Conservation (phyloP, 305 asterid species). For the Fraxinus dipetala region DNA sequence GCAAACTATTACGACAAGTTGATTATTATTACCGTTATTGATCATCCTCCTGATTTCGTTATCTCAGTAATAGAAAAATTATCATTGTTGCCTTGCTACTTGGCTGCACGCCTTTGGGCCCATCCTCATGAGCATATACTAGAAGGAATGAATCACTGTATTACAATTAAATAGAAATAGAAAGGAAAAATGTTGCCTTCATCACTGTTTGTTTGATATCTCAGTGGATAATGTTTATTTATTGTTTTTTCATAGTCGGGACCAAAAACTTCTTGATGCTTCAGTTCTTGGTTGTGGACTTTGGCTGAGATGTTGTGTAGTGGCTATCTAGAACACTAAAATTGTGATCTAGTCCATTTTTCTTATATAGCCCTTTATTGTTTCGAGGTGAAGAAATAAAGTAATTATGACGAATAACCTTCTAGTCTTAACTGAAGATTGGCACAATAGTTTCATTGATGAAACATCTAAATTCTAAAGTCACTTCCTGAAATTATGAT, state of each 20-base stretch:
- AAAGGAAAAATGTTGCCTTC: not conserved
- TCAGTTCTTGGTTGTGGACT: not conserved
- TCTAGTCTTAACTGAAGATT: slow-evolving; percentile 9
- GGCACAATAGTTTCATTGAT: not conserved
- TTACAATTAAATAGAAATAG: not conserved
- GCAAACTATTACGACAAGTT: not conserved
- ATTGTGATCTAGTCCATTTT: not conserved
- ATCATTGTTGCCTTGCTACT: not conserved
- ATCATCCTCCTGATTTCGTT: not conserved
- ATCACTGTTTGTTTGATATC: not conserved
- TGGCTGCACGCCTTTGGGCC: not conserved
- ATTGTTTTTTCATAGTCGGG: not conserved
- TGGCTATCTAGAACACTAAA: slow-evolving; percentile 14
- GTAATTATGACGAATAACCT: slow-evolving; percentile 3
- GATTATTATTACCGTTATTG: not conserved
- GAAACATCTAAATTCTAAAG: not conserved
- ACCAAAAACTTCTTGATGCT: not conserved
- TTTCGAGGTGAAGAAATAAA: not conserved
- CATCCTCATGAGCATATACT: not conserved
- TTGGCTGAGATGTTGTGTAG: not conserved
- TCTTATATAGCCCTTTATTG: not conserved
- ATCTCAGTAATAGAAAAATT: not conserved
- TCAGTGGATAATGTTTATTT: not conserved
- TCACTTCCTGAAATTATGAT: not conserved
- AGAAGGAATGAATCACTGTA: not conserved